Percentiles rank a stretch among this genome's conserved stretches.
These are phyloP conservation scores for Boletus rubropictus DNA, from an alignment of 768 basidiomycete genomes.

Conservation along the genomic window DNA sequence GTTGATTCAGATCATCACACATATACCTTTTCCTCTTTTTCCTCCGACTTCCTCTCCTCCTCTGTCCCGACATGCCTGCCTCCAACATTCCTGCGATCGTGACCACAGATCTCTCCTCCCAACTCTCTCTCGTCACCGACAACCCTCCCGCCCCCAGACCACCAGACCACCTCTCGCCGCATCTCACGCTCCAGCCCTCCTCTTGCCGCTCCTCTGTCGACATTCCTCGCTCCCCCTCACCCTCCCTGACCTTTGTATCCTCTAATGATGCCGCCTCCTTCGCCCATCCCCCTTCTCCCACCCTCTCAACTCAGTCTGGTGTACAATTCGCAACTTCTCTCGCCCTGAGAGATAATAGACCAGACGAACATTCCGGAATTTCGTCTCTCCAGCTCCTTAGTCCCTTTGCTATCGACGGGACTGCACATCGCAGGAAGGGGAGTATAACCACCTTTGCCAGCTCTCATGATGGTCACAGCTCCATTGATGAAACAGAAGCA, in stretches of 20 bases:
- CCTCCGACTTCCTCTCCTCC: neutral
- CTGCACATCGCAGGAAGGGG: conserved; percentile 46
- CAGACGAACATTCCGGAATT: conserved; percentile 49
- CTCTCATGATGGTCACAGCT: conserved; percentile 33
- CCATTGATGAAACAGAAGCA: conserved; percentile 44
- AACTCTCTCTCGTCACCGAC: conserved; percentile 16
- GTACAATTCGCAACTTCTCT: conserved; percentile 53
- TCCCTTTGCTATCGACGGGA: conserved; percentile 31
- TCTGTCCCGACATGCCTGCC: conserved; percentile 15
- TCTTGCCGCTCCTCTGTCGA: conserved; percentile 28
- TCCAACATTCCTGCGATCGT: conserved; percentile 31
- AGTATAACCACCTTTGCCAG: conserved; percentile 55
- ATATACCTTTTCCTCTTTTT: neutral
- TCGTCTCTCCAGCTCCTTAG: conserved; percentile 48
- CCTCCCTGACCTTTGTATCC: conserved; percentile 30
- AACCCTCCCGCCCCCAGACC: neutral
- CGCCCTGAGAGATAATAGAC: conserved; percentile 63
- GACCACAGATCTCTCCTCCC: conserved; percentile 33
- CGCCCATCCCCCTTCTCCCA: conserved; percentile 64
- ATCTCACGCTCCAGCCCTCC: neutral
- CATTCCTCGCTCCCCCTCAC: conserved; percentile 24
- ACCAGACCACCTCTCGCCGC: conserved; percentile 22
- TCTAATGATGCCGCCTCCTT: conserved; percentile 41
- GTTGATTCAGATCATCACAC: neutral
- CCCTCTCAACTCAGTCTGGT: conserved; percentile 60